Conservation (phyloP, 805 yeast species). For the Saccharomycopsis sp. region DNA sequence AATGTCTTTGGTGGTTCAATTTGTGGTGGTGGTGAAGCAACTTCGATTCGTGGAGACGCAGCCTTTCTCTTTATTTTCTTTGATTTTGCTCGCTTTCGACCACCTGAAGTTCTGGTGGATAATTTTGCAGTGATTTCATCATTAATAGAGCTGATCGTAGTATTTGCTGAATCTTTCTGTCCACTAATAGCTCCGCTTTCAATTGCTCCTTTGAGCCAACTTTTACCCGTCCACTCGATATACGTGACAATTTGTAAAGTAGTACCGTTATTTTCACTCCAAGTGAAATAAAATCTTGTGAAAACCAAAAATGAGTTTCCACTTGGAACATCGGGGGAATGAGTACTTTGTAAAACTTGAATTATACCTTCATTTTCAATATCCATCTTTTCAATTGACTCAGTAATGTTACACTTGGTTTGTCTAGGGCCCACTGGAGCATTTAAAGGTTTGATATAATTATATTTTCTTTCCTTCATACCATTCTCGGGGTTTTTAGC, state of each 20-base stretch:
- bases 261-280: slow-evolving; percentile 57
- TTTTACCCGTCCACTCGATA: slow-evolving; percentile 66
- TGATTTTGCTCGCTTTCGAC: slow-evolving; percentile 1
- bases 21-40: background rate
- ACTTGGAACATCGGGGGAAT: slow-evolving; percentile 79
- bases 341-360: slow-evolving; percentile 49
- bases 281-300: slow-evolving; percentile 50
- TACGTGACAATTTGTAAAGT: slow-evolving; percentile 44
- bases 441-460: slow-evolving; percentile 56
- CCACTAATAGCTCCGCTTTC: slow-evolving; percentile 72
- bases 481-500: slow-evolving; percentile 26
- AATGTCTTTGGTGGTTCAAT: background rate
- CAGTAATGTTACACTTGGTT: slow-evolving; percentile 58
- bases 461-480: slow-evolving; percentile 39
- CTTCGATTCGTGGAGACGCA: background rate
- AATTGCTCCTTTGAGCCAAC: slow-evolving; percentile 72
- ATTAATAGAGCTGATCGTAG: slow-evolving; percentile 41
- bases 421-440: slow-evolving; percentile 74
- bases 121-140: slow-evolving; percentile 11
- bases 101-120: background rate
- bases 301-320: slow-evolving; percentile 60
- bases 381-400: slow-evolving; percentile 47
- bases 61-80: background rate
- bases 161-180: slow-evolving; percentile 51
- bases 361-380: slow-evolving; percentile 35